Evolutionary conservation across 2,329 filamentous ascomycete species (phyloP), one percentile per base, ranked within the genome.

Genomic region (Ophiocordyceps camponoti-floridani): DNA sequence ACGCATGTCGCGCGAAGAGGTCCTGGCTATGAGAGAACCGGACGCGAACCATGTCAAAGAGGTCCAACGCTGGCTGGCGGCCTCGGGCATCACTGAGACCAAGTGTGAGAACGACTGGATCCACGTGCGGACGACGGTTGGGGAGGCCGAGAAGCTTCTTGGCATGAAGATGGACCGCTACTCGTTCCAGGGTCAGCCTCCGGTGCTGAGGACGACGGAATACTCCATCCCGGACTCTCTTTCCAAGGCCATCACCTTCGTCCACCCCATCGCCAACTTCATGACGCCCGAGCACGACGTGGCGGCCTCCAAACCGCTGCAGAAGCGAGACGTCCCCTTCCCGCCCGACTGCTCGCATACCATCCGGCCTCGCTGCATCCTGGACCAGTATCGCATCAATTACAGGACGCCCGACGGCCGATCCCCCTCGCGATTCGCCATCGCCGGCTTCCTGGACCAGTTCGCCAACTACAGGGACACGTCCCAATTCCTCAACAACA

Each of bases 371-470:
- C 51, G 54, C 9, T 69, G 67, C 50, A 58, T 73, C 31, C 58
- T 56, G 9, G 53, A 63, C 43, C 58, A 69, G 12, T 72, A 72
- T 56, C 67, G 67, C 48, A 62, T 71, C 49, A 58, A 56, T 37
- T 63, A 64, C 47, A 50, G 52, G n/a, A 50, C 50, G 7, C 52
- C 47, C 4, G 49, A 57, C 23, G 49, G 49, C 16, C 53, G 43
- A 3, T 64, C 65, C 1, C 53, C 56, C 0, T 61, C 63, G 8
- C 61, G 63, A 0, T 55, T 70, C 42, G 69, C 64, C 27, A 57
- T 73, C 19, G 67, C 67, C 1, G 69, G 70, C 8, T 73, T 72
- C 52, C 61, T 72, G 0, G 66, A 69, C 16, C 56, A 73, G 49
- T 66, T 64, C 49, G 61, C 65, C 51, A 67, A 65, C 50, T 60